Percentiles rank a stretch among this genome's conserved stretches.
Conservation (phyloP, 306 rosid genomes). For the Adenanthera pavonina region DNA sequence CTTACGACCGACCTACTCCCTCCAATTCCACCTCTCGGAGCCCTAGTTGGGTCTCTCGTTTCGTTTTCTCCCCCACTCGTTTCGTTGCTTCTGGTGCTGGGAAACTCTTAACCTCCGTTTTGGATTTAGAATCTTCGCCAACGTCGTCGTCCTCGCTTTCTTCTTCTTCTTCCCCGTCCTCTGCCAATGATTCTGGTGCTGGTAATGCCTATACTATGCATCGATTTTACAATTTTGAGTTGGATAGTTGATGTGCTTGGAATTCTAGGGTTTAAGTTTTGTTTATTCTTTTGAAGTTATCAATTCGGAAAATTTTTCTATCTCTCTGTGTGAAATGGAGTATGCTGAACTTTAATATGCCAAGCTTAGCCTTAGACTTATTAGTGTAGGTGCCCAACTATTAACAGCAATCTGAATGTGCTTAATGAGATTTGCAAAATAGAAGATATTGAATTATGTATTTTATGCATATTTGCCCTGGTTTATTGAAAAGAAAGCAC, state of each 20-base stretch:
- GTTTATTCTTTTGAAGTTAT: not conserved
- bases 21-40: slow-evolving; percentile 35
- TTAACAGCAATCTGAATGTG: slow-evolving; percentile 11
- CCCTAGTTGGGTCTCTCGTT: slow-evolving; percentile 72
- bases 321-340: slow-evolving; percentile 2
- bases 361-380: slow-evolving; percentile 37
- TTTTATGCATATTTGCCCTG: not conserved
- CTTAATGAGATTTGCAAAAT: slow-evolving; percentile 25
- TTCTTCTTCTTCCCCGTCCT: slow-evolving; percentile 52
- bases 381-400: not conserved
- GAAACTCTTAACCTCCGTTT: slow-evolving; percentile 55
- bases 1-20: slow-evolving; percentile 74
- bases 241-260: not conserved
- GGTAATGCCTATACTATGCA: slow-evolving; percentile 36
- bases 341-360: slow-evolving; percentile 11
- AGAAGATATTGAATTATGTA: not conserved
- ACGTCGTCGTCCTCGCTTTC: slow-evolving; percentile 31
- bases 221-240: not conserved
- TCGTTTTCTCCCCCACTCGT: slow-evolving; percentile 59
- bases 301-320: not conserved
- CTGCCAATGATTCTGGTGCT: slow-evolving; percentile 47
- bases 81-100: slow-evolving; percentile 61
- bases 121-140: slow-evolving; percentile 42
- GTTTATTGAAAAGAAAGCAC: not conserved
- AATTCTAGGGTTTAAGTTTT: slow-evolving; percentile 49